These are phyloP conservation scores for Eucalyptus tenuipes DNA, from an alignment of 345 rosid species.

Conservation along the genomic window DNA sequence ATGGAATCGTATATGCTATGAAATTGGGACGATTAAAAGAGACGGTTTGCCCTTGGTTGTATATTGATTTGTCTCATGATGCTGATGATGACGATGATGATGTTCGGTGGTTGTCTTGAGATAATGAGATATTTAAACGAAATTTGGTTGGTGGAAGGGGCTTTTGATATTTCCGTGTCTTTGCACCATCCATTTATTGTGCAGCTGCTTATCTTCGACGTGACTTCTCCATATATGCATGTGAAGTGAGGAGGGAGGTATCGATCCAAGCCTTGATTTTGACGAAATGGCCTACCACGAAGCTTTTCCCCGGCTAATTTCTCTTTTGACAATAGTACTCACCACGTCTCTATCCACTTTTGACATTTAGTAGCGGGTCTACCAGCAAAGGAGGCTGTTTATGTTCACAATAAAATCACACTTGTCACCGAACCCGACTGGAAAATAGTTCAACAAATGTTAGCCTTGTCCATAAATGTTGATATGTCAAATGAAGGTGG, in stretches of 20 bases:
- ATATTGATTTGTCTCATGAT: neutral
- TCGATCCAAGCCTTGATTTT: neutral
- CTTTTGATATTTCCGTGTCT: neutral
- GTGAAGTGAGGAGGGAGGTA: neutral
- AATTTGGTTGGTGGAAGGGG: neutral
- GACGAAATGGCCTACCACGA: neutral
- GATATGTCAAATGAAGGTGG: neutral
- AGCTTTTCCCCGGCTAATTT: neutral
- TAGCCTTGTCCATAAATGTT: neutral
- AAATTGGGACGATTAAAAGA: neutral
- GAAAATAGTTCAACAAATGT: neutral
- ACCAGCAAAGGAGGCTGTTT: neutral
- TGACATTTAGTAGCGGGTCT: neutral
- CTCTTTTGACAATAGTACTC: neutral
- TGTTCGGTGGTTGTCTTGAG: neutral
- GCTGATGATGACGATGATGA: neutral
- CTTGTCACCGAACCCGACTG: neutral
- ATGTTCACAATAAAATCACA: neutral
- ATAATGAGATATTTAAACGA: neutral
- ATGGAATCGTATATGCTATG: neutral
- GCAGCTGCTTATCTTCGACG: neutral
- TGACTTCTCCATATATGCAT: neutral
- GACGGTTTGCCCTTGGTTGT: neutral
- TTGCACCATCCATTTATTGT: neutral
- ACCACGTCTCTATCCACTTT: neutral